These are phyloP conservation scores for Globisporangium nagaii DNA, from an alignment of 352 stramenopile species.

Conservation along the genomic window DNA sequence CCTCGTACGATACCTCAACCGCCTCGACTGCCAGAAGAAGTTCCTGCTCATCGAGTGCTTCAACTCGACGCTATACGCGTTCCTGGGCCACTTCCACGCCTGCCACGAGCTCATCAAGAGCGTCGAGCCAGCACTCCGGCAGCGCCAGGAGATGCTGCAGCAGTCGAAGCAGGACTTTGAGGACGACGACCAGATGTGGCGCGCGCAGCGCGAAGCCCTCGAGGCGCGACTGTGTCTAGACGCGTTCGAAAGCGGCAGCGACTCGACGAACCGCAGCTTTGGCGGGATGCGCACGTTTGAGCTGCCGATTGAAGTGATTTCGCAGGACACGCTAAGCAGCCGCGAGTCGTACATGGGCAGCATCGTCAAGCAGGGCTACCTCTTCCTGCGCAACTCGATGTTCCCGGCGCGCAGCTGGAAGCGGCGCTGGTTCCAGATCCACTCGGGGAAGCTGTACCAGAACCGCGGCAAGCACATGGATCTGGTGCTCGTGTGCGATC, in stretches of 20 bases:
- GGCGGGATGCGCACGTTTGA: slow-evolving; percentile 39
- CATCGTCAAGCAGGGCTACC: slow-evolving; percentile 74
- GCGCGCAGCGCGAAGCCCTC: slow-evolving; percentile 54
- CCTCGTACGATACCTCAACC: slow-evolving; percentile 79
- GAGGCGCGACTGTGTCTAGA: slow-evolving; percentile 51
- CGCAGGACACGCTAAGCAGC: slow-evolving; percentile 51
- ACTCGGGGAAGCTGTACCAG: slow-evolving; percentile 80
- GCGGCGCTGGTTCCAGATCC: slow-evolving; percentile 84
- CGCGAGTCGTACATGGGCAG: slow-evolving; percentile 27
- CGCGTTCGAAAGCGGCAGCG: slow-evolving; percentile 20
- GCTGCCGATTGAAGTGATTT: slow-evolving; percentile 77
- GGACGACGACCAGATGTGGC: slow-evolving; percentile 73
- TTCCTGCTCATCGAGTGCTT: slow-evolving; percentile 81
- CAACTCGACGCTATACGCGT: slow-evolving; percentile 78
- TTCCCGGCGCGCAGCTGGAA: slow-evolving; percentile 85
- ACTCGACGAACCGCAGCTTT: slow-evolving; percentile 1
- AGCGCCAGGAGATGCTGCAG: slow-evolving; percentile 71
- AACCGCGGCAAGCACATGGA: slow-evolving; percentile 78
- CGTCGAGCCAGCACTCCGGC: slow-evolving; percentile 57
- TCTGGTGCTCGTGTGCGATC: slow-evolving; percentile 69
- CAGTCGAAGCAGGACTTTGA: slow-evolving; percentile 59
- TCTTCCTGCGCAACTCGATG: slow-evolving; percentile 81
- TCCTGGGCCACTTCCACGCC: slow-evolving; percentile 74
- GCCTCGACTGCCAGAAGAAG: slow-evolving; percentile 81
- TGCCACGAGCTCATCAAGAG: slow-evolving; percentile 79